Percentiles rank a stretch among this genome's conserved stretches.
These are phyloP conservation scores for Fraxinus floribunda DNA, from an alignment of 305 asterid genomes.

Conservation along the genomic window DNA sequence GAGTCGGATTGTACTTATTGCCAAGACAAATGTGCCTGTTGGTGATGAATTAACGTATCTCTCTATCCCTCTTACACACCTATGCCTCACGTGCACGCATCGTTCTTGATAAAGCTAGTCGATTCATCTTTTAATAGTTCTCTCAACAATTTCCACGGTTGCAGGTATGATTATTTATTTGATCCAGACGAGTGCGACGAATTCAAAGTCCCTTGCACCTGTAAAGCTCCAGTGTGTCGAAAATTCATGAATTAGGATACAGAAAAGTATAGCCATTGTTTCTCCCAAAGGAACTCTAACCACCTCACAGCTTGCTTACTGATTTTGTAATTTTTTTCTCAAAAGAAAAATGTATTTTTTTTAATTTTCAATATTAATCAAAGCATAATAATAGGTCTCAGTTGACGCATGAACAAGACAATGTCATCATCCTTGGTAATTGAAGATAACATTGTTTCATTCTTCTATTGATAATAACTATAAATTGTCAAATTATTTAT, in stretches of 20 bases:
- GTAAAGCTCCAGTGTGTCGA: not conserved
- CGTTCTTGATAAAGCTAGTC: not conserved
- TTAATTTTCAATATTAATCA: not conserved
- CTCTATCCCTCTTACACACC: not conserved
- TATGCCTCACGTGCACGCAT: not conserved
- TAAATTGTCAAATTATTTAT: not conserved
- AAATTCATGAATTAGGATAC: slow-evolving; percentile 22
- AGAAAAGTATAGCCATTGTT: slow-evolving; percentile 7
- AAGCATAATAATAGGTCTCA: not conserved
- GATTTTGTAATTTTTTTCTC: slow-evolving; percentile 25
- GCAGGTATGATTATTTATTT: slow-evolving; percentile 53
- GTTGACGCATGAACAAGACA: not conserved
- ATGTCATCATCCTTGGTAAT: not conserved
- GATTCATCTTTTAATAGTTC: not conserved
- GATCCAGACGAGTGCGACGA: slow-evolving; percentile 45
- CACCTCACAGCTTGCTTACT: slow-evolving; percentile 37
- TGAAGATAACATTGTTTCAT: slow-evolving; percentile 13
- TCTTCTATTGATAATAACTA: not conserved
- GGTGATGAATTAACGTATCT: slow-evolving; percentile 60
- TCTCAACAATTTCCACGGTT: not conserved
- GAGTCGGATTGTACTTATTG: slow-evolving; percentile 93
- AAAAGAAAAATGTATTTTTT: slow-evolving; percentile 28
- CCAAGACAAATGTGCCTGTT: slow-evolving; percentile 76
- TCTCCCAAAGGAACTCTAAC: slow-evolving; percentile 41
- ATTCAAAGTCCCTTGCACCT: slow-evolving; percentile 5